Conservation (phyloP, 331 rosid species). For the Spiraea crenata region DNA sequence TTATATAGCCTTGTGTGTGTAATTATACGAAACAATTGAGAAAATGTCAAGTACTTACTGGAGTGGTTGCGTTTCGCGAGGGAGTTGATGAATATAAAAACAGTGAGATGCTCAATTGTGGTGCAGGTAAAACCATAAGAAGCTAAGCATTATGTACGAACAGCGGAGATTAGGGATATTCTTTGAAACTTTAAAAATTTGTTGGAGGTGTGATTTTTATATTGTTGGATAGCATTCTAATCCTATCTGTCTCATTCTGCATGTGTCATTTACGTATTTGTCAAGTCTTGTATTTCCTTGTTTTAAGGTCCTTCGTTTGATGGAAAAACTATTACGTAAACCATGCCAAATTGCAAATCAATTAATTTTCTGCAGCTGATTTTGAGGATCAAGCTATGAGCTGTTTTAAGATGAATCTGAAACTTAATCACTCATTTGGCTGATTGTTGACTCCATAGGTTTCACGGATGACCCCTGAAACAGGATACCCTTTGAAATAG, state of each 20-base stretch:
- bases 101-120: constrained; percentile 4
- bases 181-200: background rate
- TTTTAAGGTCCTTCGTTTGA: background rate
- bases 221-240: background rate
- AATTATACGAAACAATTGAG: background rate
- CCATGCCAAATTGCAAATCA: background rate
- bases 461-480: too few species aligned
- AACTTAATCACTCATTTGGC: background rate
- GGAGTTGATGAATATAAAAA: constrained; percentile 9
- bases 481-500: too few species aligned
- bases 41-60: background rate
- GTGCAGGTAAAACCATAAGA: constrained; percentile 20
- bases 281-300: background rate
- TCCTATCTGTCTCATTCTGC: background rate
- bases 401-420: background rate
- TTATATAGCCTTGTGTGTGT: too few species aligned
- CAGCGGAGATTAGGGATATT: background rate
- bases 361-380: constrained; percentile 6
- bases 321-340: background rate
- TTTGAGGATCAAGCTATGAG: constrained; percentile 7
- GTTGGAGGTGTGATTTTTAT: background rate
- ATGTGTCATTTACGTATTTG: background rate
- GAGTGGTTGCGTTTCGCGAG: constrained; percentile 5
- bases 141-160: background rate
- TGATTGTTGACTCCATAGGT: background rate